Evolutionary conservation across 306 rosid genomes (phyloP).

Genomic region (Prinsepia uniflora): DNA sequence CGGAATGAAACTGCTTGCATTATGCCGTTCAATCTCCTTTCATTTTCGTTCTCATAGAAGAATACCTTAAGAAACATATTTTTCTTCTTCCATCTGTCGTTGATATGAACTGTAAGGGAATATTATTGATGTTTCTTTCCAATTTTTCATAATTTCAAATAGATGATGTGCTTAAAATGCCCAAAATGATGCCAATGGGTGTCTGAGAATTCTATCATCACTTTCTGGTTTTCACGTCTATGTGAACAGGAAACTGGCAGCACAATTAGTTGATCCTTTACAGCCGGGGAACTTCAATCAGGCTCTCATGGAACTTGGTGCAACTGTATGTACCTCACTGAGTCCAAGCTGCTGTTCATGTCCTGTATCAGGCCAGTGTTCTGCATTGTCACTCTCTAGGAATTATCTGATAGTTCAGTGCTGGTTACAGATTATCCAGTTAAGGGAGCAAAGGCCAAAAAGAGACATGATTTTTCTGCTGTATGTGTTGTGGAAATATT

Average conservation of each 20-base stretch:
- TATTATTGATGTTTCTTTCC: neutral
- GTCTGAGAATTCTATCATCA: neutral
- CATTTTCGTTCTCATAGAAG: neutral
- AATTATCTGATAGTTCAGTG: slow-evolving; percentile 41
- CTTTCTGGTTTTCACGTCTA: neutral
- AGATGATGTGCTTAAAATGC: neutral
- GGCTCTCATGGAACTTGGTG: slow-evolving; percentile 97
- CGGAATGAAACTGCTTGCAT: neutral
- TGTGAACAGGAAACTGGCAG: slow-evolving; percentile 65
- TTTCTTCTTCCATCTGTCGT: neutral
- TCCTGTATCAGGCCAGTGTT: slow-evolving; percentile 68
- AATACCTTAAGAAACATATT: neutral
- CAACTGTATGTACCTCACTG: slow-evolving; percentile 67
- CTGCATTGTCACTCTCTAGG: slow-evolving; percentile 52
- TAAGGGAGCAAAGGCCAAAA: slow-evolving; percentile 56
- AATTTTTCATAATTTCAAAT: neutral
- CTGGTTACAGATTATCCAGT: slow-evolving; percentile 76
- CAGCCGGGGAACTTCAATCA: slow-evolving; percentile 95
- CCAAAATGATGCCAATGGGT: neutral
- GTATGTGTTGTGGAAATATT: no score
- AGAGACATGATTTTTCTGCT: no score
- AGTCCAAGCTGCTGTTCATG: slow-evolving; percentile 77
- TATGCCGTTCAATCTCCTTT: neutral
- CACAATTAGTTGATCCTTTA: slow-evolving; percentile 71
- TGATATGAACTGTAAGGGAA: neutral